These are phyloP conservation scores for Phytophthora kernoviae DNA, from an alignment of 352 stramenopile species.

Conservation along the genomic window DNA sequence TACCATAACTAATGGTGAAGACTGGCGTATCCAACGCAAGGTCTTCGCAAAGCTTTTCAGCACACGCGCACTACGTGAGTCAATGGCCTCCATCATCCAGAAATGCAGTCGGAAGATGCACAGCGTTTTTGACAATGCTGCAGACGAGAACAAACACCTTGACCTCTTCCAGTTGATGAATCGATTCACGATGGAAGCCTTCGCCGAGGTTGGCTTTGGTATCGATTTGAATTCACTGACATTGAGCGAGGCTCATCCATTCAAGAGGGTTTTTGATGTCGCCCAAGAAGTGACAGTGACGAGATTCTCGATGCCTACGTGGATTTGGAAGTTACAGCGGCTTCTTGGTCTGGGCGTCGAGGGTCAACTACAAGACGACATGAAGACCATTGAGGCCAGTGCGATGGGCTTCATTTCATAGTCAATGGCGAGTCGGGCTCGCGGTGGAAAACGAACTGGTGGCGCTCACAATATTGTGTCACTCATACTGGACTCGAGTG, in stretches of 20 bases:
- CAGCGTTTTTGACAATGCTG: conserved; percentile 5
- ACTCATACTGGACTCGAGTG: conserved; percentile 11
- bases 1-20: conserved; percentile 25
- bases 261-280: conserved; percentile 18
- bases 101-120: conserved; percentile 16
- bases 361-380: conserved; percentile 3
- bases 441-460: conserved; percentile 1
- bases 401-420: conserved; percentile 18
- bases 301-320: conserved; percentile 43
- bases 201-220: conserved; percentile 51
- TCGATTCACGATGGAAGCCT: conserved; percentile 40
- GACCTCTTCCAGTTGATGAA: conserved; percentile 24
- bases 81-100: conserved; percentile 6
- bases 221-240: conserved; percentile 25
- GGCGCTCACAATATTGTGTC: conserved; percentile 18
- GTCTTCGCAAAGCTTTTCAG: conserved; percentile 27
- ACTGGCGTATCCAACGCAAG: conserved; percentile 37
- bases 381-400: conserved; percentile 14
- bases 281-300: conserved; percentile 6
- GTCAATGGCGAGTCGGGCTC: conserved; percentile 10
- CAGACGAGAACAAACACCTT: conserved; percentile 1
- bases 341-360: conserved; percentile 13
- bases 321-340: conserved; percentile 40
- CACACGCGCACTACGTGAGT: conserved; percentile 9
- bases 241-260: conserved; percentile 17